Conservation (phyloP, 2,329 filamentous ascomycete genomes). For the Aspergillus sp. region DNA sequence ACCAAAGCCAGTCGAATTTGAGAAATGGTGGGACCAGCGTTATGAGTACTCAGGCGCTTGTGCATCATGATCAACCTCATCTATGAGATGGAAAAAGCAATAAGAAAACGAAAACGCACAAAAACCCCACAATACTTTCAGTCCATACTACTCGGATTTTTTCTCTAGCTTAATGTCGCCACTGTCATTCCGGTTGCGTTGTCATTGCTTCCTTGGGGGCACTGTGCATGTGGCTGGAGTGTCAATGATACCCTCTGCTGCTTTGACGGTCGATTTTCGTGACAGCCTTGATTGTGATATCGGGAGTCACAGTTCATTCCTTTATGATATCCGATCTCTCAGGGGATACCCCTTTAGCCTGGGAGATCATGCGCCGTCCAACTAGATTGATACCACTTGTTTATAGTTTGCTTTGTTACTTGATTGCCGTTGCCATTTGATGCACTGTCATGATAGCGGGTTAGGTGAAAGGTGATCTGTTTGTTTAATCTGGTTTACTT, state of each 20-base stretch:
- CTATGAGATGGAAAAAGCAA: constrained; percentile 9
- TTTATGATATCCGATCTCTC: constrained; percentile 35
- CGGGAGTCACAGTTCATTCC: constrained; percentile 29
- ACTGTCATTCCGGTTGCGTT: constrained; percentile 26
- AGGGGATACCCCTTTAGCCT: constrained; percentile 25
- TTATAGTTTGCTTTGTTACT: constrained; percentile 32
- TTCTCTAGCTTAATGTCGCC: constrained; percentile 18
- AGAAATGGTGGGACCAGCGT: constrained; percentile 43
- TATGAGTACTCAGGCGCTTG: constrained; percentile 29
- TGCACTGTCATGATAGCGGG: constrained; percentile 37
- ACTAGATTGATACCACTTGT: constrained; percentile 41
- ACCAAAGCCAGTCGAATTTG: constrained; percentile 37
- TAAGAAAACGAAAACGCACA: constrained; percentile 14
- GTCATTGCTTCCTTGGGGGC: constrained; percentile 9
- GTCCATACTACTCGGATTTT: constrained; percentile 8
- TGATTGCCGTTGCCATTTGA: constrained; percentile 26
- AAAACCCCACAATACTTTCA: not conserved
- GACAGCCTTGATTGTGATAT: constrained; percentile 20
- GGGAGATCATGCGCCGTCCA: constrained; percentile 26
- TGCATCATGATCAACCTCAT: constrained; percentile 19
- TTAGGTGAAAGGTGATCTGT: constrained; percentile 28
- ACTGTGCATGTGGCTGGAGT: constrained; percentile 15
- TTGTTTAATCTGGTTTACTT: constrained; percentile 21
- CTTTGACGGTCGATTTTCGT: constrained; percentile 27
- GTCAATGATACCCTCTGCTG: constrained; percentile 34